Conservation (phyloP, 106 monocot genomes). For the Acanthochlamys bracteata region DNA sequence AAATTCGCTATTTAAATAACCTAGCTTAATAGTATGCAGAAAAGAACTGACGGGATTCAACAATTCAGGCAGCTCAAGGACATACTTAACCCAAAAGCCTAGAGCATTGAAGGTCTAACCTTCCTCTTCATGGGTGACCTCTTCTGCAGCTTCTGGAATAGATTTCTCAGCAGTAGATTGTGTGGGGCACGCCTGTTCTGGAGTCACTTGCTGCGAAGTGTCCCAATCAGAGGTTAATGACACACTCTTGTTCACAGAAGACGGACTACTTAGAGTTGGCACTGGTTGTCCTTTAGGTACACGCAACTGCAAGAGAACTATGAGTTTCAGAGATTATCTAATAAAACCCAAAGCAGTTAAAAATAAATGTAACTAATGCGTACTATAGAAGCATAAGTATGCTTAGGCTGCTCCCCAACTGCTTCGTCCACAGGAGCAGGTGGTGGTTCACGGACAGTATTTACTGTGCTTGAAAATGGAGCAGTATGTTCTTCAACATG, state of each 20-base stretch:
- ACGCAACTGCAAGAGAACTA: slow-evolving; percentile 39
- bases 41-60: too few relatives aligned
- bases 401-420: slow-evolving; percentile 44
- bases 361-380: background rate
- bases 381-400: slow-evolving; percentile 89
- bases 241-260: slow-evolving; percentile 22
- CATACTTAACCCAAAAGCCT: too few relatives aligned
- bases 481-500: slow-evolving; percentile 25
- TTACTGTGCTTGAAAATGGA: slow-evolving; percentile 22
- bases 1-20: too few relatives aligned
- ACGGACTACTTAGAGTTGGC: slow-evolving; percentile 7
- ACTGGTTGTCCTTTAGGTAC: slow-evolving; percentile 38
- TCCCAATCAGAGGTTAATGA: slow-evolving; percentile 39
- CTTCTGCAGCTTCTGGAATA: slow-evolving; percentile 26
- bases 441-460: slow-evolving; percentile 7
- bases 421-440: slow-evolving; percentile 26
- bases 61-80: too few relatives aligned
- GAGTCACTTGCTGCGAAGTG: slow-evolving; percentile 15
- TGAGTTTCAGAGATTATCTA: background rate
- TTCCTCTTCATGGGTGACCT: slow-evolving; percentile 56
- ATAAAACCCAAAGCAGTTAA: background rate
- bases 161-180: slow-evolving; percentile 28
- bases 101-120: slow-evolving; percentile 20
- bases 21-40: too few relatives aligned
- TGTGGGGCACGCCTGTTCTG: slow-evolving; percentile 25